These are phyloP conservation scores for Rhizopus delemar DNA, from an alignment of 371 early-diverging fungal species.

Conservation along the genomic window DNA sequence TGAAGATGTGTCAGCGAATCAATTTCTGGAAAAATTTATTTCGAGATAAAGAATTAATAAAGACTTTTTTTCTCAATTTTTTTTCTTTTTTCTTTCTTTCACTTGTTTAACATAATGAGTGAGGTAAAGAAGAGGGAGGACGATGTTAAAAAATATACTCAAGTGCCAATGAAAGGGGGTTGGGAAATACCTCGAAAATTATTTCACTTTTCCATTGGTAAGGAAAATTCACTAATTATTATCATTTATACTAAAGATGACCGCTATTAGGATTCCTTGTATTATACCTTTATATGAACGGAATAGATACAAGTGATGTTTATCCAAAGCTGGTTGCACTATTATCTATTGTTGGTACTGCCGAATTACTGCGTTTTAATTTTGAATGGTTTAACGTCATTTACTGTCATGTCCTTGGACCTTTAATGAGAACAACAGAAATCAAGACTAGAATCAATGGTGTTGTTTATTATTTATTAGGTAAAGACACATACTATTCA, in stretches of 20 bases:
- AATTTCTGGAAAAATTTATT: too few species aligned
- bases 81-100: too few species aligned
- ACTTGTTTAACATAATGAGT: background rate
- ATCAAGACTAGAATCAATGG: constrained; percentile 46
- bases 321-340: constrained; percentile 35
- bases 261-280: constrained; percentile 46
- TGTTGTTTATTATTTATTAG: constrained; percentile 53
- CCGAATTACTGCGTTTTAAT: constrained; percentile 49
- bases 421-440: constrained; percentile 55
- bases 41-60: too few species aligned
- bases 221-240: background rate
- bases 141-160: constrained; percentile 6
- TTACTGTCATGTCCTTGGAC: constrained; percentile 48
- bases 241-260: background rate
- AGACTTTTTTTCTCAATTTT: too few species aligned
- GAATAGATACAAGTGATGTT: constrained; percentile 31
- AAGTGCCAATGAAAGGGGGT: constrained; percentile 28
- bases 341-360: constrained; percentile 34
- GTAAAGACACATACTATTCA: constrained; percentile 16
- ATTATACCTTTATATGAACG: constrained; percentile 36
- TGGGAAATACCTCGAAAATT: constrained; percentile 58
- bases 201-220: constrained; percentile 58
- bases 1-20: too few species aligned
- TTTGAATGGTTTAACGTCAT: constrained; percentile 46
- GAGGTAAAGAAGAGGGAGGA: background rate